Evolutionary conservation across 2,329 filamentous ascomycete genomes (phyloP), one percentile per base, ranked within the genome.

Genomic region (Periconia macrospinosa): DNA sequence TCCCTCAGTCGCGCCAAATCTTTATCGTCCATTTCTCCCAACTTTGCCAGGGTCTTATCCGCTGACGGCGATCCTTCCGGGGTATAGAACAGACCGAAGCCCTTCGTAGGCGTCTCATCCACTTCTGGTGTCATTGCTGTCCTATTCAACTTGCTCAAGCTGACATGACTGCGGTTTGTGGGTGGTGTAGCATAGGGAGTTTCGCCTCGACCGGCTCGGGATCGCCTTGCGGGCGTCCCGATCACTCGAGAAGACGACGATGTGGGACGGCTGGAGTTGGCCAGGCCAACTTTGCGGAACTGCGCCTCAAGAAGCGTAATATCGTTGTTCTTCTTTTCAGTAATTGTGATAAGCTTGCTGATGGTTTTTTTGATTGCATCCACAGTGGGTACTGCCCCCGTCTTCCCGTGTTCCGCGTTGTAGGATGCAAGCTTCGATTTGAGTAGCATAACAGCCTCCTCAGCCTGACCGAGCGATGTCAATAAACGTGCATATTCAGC

Each of bases 281-380:
- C 41, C 17, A 72, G 54, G 2, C 74, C 72, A 19, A 95, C 75
- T 69, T 86, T 90, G 54, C 89, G 86, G 77, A 99, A 85, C 70
- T 96, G 90, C 45, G 87, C 85, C 75, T 97, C 94, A 30, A 97
- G 81, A 7, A 96, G 85, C 70, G 96, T 91, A 49, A 99, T 86
- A 65, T 97, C 93, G 53, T 88, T 90, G 68, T 90, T 94, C 70
- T 91, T 90, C 76, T 91, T 91, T 79, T 97, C 91, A 0, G 90
- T 90, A 88, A 97, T 93, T 55, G 81, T 84, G 33, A 92, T 97
- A 89, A 99, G 92, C 69, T 94, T 96, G 53, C 81, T 81, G 60
- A 99, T 96, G 1, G 94, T 99, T 55, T 90, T 90, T 62, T 92
- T 88, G 18, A 99, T 90, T 0, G 91, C 91, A 64, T 97, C 94